These are phyloP conservation scores for Cicer arietinum DNA, from an alignment of 306 rosid genomes.

Conservation along the genomic window DNA sequence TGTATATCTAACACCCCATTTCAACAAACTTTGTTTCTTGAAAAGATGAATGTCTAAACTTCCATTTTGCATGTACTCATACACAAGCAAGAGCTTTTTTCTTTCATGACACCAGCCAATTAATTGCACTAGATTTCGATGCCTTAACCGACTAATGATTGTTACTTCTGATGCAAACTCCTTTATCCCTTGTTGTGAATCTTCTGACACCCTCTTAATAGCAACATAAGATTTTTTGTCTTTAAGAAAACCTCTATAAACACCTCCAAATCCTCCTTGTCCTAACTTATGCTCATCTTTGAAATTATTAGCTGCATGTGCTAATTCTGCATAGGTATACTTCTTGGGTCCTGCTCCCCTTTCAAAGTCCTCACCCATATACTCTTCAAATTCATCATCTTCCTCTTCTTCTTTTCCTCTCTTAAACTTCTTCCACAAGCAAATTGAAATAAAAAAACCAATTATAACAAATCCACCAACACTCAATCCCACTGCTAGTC, in stretches of 20 bases:
- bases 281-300: slow-evolving; percentile 49
- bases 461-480: slow-evolving; percentile 32
- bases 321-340: slow-evolving; percentile 45
- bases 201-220: slow-evolving; percentile 44
- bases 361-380: slow-evolving; percentile 48
- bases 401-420: slow-evolving; percentile 22
- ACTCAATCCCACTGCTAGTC: slow-evolving; percentile 34
- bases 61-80: slow-evolving; percentile 56
- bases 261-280: slow-evolving; percentile 55
- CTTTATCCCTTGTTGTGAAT: slow-evolving; percentile 52
- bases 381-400: slow-evolving; percentile 28
- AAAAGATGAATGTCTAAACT: slow-evolving; percentile 54
- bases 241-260: slow-evolving; percentile 48
- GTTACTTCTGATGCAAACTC: slow-evolving; percentile 52
- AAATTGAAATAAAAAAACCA: neutral
- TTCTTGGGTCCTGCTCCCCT: slow-evolving; percentile 47
- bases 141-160: slow-evolving; percentile 49
- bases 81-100: slow-evolving; percentile 41
- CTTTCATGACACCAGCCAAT: slow-evolving; percentile 57
- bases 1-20: slow-evolving; percentile 46
- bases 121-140: slow-evolving; percentile 50
- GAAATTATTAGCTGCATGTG: slow-evolving; percentile 43
- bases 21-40: slow-evolving; percentile 17
- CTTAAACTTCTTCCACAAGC: slow-evolving; percentile 35
- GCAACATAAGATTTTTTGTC: slow-evolving; percentile 45